Conservation (phyloP, 2,329 filamentous ascomycete species). For the Fusarium neocosmosporiellum region DNA sequence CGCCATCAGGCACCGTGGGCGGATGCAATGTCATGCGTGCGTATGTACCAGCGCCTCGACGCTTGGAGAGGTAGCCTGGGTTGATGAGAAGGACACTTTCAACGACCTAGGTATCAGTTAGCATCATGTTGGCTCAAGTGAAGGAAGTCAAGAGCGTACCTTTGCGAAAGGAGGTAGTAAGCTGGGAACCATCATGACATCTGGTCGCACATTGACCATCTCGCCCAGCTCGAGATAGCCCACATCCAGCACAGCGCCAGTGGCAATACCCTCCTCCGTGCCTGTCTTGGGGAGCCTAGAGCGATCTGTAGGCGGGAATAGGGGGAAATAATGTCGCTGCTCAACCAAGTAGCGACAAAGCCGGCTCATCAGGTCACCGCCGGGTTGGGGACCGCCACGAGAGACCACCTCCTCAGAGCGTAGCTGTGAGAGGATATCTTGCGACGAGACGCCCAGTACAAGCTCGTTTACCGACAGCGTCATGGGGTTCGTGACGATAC, state of each 20-base stretch:
- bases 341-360: conserved; percentile 83
- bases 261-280: conserved; percentile 67
- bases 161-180: conserved; percentile 87
- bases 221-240: conserved; percentile 90
- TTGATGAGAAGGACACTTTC: conserved; percentile 93
- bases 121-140: neutral
- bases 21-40: conserved; percentile 82
- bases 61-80: conserved; percentile 87
- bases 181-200: conserved; percentile 86
- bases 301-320: conserved; percentile 84
- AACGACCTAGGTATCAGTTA: conserved; percentile 72
- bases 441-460: conserved; percentile 81
- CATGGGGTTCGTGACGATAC: conserved; percentile 90
- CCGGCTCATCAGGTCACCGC: conserved; percentile 73
- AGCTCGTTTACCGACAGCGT: conserved; percentile 89
- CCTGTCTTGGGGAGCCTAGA: conserved; percentile 74
- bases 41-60: conserved; percentile 85
- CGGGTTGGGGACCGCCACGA: conserved; percentile 36
- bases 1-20: conserved; percentile 69
- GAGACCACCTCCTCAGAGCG: conserved; percentile 73
- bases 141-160: conserved; percentile 64
- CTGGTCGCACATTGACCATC: conserved; percentile 86
- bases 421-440: conserved; percentile 87
- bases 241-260: conserved; percentile 83
- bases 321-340: conserved; percentile 89